These are phyloP conservation scores for Houttuynia cordata DNA, from an alignment of 164 flowering plant genomes.

Conservation along the genomic window DNA sequence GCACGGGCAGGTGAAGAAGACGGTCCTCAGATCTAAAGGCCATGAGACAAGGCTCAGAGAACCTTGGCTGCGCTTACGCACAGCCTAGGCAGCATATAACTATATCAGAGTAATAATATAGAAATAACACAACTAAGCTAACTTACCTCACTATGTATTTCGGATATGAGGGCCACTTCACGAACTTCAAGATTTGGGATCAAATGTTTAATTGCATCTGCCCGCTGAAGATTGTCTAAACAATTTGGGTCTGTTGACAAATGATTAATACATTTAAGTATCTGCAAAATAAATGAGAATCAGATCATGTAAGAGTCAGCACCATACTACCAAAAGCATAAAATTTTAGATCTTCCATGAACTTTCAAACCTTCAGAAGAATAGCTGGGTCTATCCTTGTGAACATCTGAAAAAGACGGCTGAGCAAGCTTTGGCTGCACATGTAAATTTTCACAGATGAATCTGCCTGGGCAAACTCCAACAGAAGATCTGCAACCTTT, in stretches of 20 bases:
- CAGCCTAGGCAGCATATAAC: too few relatives aligned
- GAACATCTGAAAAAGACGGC: constrained; percentile 96
- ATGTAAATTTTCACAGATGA: constrained; percentile 80
- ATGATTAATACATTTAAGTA: constrained; percentile 81
- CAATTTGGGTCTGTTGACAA: constrained; percentile 97
- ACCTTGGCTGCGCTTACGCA: too few relatives aligned
- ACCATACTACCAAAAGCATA: neutral
- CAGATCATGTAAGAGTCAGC: neutral
- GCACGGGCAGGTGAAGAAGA: too few relatives aligned
- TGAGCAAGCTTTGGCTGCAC: constrained; percentile 93
- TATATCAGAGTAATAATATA: neutral
- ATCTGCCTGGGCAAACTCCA: constrained; percentile 88
- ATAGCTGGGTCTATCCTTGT: constrained; percentile 77
- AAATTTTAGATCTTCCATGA: neutral
- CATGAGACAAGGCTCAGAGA: too few relatives aligned
- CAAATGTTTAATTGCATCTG: constrained; percentile 92
- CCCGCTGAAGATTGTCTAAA: constrained; percentile 90
- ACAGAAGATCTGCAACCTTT: constrained; percentile 89
- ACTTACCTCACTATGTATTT: constrained; percentile 82
- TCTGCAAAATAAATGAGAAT: constrained; percentile 24
- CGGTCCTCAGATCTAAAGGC: too few relatives aligned
- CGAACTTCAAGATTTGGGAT: constrained; percentile 95
- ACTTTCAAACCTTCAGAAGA: constrained; percentile 61
- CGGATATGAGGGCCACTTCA: constrained; percentile 77
- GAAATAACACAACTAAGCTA: neutral